Evolutionary conservation across 1,284 basidiomycete genomes (phyloP).

Genomic region (Leccinum fallax): DNA sequence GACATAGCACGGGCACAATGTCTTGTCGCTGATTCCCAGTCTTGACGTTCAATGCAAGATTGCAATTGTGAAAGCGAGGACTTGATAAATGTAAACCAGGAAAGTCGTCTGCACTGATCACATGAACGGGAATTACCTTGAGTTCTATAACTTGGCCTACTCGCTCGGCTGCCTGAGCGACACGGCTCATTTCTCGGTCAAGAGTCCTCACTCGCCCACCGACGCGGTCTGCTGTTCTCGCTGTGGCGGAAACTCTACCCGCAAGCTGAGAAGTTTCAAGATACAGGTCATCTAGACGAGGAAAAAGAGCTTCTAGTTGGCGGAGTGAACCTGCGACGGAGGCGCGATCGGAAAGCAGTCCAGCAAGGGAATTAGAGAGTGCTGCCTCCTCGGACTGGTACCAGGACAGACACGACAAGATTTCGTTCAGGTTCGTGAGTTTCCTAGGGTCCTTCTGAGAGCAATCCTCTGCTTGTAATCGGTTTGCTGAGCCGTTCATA

Average conservation of each 20-base stretch:
- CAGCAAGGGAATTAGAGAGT: slow-evolving; percentile 75
- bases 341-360: slow-evolving; percentile 68
- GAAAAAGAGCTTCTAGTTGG: slow-evolving; percentile 64
- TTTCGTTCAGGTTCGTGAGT: slow-evolving; percentile 67
- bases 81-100: slow-evolving; percentile 43
- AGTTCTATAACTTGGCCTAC: slow-evolving; percentile 89
- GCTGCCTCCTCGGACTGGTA: slow-evolving; percentile 79
- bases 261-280: slow-evolving; percentile 62
- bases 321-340: slow-evolving; percentile 67
- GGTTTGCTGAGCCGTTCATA: slow-evolving; percentile 12
- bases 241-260: slow-evolving; percentile 65
- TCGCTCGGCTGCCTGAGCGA: slow-evolving; percentile 83
- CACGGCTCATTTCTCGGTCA: slow-evolving; percentile 89
- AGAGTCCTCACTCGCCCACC: slow-evolving; percentile 85
- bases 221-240: slow-evolving; percentile 86
- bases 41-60: slow-evolving; percentile 77
- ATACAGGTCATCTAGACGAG: slow-evolving; percentile 64
- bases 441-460: slow-evolving; percentile 45
- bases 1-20: slow-evolving; percentile 91
- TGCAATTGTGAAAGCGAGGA: slow-evolving; percentile 80
- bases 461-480: slow-evolving; percentile 10
- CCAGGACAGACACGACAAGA: slow-evolving; percentile 69
- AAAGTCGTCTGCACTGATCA: background rate
- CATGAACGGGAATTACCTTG: slow-evolving; percentile 56
- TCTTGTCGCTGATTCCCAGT: slow-evolving; percentile 94